These are phyloP conservation scores for Nannizziopsis arthrosporioides DNA, from an alignment of 2,329 filamentous ascomycete genomes.

Conservation along the genomic window DNA sequence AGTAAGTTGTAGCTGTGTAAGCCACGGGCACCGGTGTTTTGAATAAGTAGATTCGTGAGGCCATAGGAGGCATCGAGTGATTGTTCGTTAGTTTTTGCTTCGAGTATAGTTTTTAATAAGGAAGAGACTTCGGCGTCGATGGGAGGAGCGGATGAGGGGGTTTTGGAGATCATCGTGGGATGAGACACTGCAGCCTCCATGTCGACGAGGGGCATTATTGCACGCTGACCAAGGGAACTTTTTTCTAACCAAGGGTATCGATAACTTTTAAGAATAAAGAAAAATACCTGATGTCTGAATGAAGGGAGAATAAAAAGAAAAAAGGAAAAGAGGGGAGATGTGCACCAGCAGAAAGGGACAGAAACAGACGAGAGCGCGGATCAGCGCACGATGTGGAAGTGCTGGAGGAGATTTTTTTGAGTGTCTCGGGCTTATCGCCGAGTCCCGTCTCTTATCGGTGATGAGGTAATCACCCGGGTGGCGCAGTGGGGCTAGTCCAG, in stretches of 20 bases:
- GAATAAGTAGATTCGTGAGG: slow-evolving; percentile 51
- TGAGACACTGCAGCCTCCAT: slow-evolving; percentile 7
- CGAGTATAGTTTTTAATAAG: slow-evolving; percentile 57
- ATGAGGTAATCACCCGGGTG: not conserved
- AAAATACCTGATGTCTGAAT: not conserved
- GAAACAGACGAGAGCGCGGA: not conserved
- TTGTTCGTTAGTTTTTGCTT: slow-evolving; percentile 54
- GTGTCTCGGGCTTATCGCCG: slow-evolving; percentile 1
- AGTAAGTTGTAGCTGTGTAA: slow-evolving; percentile 52
- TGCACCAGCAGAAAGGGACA: not conserved
- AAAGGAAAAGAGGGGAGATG: slow-evolving; percentile 2
- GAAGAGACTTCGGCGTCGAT: slow-evolving; percentile 53
- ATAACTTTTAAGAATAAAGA: not conserved
- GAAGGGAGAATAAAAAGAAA: slow-evolving; percentile 1
- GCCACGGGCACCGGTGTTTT: slow-evolving; percentile 53
- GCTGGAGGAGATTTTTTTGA: slow-evolving; percentile 3
- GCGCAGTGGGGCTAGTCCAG: not conserved
- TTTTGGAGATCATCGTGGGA: slow-evolving; percentile 14
- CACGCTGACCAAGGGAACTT: not conserved
- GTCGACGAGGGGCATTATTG: slow-evolving; percentile 32
- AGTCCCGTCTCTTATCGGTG: slow-evolving; percentile 5
- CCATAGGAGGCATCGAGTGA: slow-evolving; percentile 58
- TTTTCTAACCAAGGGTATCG: slow-evolving; percentile 7
- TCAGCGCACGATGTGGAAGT: not conserved
- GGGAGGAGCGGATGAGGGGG: slow-evolving; percentile 9